A percentile compares a stretch with the other conserved stretches of the same genome.
Evolutionary conservation across 2,329 filamentous ascomycete genomes (phyloP).

Genomic region (Beauveria sp.): DNA sequence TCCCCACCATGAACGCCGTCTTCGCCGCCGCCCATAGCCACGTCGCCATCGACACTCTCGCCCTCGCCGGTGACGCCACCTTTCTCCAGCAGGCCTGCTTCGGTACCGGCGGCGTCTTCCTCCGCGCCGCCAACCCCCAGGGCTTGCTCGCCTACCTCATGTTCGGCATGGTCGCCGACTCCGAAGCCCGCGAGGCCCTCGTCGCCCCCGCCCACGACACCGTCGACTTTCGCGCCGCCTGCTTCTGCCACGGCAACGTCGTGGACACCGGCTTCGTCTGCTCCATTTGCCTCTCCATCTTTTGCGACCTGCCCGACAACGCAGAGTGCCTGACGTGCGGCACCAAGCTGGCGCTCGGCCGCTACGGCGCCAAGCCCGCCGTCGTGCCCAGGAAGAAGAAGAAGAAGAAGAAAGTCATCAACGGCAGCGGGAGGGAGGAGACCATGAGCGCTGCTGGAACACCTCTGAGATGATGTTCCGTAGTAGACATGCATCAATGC

Average conservation of each 20-base stretch:
- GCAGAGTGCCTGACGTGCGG: slow-evolving; percentile 77
- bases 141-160: slow-evolving; percentile 89
- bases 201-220: slow-evolving; percentile 74
- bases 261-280: slow-evolving; percentile 93
- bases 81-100: slow-evolving; percentile 85
- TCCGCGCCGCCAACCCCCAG: slow-evolving; percentile 47
- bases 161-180: slow-evolving; percentile 77
- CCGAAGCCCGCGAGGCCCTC: slow-evolving; percentile 50
- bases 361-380: slow-evolving; percentile 69
- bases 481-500: neutral
- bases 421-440: slow-evolving; percentile 45
- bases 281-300: slow-evolving; percentile 92
- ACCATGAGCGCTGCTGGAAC: slow-evolving; percentile 55
- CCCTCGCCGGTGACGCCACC: slow-evolving; percentile 77
- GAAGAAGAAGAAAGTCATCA: slow-evolving; percentile 62
- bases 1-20: slow-evolving; percentile 96
- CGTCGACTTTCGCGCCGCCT: slow-evolving; percentile 96
- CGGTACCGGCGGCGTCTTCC: slow-evolving; percentile 52
- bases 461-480: slow-evolving; percentile 35
- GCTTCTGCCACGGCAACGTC: slow-evolving; percentile 89
- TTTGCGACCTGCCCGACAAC: slow-evolving; percentile 58
- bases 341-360: slow-evolving; percentile 66
- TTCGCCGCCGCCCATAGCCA: slow-evolving; percentile 86
- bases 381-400: slow-evolving; percentile 65
- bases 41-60: slow-evolving; percentile 87